These are phyloP conservation scores for Pyricularia sp. DNA, from an alignment of 2,329 filamentous ascomycete species.

Conservation along the genomic window DNA sequence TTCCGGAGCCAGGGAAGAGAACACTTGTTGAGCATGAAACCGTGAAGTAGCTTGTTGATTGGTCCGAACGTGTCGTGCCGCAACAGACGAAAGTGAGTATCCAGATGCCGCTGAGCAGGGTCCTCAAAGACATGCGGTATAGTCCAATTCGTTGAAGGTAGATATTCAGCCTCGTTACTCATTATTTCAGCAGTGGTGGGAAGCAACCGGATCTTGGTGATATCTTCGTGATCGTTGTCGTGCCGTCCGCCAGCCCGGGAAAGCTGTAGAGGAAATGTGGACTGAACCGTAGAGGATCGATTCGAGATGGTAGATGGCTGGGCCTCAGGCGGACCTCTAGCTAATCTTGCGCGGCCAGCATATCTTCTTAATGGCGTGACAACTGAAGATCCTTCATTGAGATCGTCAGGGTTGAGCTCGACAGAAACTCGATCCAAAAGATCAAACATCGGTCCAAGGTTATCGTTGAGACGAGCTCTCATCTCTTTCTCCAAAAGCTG, in stretches of 20 bases:
- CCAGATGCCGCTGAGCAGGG: slow-evolving; percentile 31
- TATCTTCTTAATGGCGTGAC: not conserved
- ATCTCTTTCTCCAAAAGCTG: not conserved
- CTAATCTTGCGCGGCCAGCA: not conserved
- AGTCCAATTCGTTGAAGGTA: slow-evolving; percentile 20
- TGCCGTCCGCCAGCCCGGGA: slow-evolving; percentile 23
- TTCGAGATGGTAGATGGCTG: not conserved
- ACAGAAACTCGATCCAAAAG: not conserved
- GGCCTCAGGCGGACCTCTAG: not conserved
- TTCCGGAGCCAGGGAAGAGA: not conserved
- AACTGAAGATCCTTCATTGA: not conserved
- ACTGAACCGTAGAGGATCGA: not conserved
- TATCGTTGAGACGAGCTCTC: not conserved
- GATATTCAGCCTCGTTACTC: slow-evolving; percentile 24
- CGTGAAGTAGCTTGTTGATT: slow-evolving; percentile 28
- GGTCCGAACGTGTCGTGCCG: slow-evolving; percentile 46
- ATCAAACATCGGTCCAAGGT: not conserved
- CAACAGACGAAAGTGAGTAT: slow-evolving; percentile 45
- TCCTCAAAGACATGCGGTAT: slow-evolving; percentile 15
- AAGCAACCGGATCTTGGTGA: slow-evolving; percentile 31
- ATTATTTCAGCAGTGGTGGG: slow-evolving; percentile 32
- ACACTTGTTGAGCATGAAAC: not conserved
- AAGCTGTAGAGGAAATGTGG: slow-evolving; percentile 22
- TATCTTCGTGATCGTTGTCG: slow-evolving; percentile 34
- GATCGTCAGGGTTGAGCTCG: not conserved